Conservation (phyloP, 176 grass and related monocot species). For the Eleusine coracana region DNA sequence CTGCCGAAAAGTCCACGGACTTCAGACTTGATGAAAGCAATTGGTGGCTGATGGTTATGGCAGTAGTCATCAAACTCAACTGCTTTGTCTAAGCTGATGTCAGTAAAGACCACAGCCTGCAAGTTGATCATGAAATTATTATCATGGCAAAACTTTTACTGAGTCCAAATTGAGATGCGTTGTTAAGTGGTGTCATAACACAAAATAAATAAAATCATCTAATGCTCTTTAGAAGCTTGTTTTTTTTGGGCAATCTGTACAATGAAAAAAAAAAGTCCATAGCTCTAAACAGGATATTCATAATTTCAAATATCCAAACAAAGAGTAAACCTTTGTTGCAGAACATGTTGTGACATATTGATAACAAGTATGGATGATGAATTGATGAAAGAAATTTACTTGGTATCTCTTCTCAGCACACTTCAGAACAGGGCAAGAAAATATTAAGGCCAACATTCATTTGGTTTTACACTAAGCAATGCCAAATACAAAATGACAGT, state of each 20-base stretch:
- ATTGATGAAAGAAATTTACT: not conserved
- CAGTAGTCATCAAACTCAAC: constrained; percentile 81
- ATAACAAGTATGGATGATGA: not conserved
- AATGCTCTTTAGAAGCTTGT: not conserved
- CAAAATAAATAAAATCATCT: not conserved
- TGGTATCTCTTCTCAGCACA: constrained; percentile 1
- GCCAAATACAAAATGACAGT: not conserved
- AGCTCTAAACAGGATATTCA: not conserved
- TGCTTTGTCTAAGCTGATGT: constrained; percentile 80
- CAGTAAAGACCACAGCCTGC: constrained; percentile 85
- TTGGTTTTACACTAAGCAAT: not conserved
- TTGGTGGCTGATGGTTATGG: constrained; percentile 83
- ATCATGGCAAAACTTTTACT: constrained; percentile 6
- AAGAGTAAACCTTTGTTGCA: not conserved
- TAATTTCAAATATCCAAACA: constrained; percentile 4
- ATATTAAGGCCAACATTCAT: not conserved
- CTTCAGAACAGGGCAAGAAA: not conserved
- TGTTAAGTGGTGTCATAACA: not conserved
- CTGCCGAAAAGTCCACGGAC: constrained; percentile 80
- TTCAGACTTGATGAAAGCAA: constrained; percentile 91
- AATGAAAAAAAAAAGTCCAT: constrained; percentile 15
- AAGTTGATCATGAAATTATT: constrained; percentile 27
- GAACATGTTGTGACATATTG: not conserved
- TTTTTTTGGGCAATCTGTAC: constrained; percentile 23
- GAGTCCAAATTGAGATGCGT: constrained; percentile 13